phyloP scores from a whole-genome alignment of 148 eudicot genomes.

The Agrostemma githago region DNA sequence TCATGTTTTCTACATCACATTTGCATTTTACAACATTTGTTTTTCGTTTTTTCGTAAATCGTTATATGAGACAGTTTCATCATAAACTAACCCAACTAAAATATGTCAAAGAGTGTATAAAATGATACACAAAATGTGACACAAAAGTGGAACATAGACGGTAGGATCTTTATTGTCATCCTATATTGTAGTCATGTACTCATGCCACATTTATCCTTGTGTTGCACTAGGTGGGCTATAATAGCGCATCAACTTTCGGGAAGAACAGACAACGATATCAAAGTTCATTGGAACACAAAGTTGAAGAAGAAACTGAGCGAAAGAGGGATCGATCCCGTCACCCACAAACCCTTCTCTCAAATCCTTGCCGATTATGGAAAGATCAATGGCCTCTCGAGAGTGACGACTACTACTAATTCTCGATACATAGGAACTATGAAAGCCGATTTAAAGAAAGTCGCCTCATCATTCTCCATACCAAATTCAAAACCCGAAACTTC shows the following conservation, averaged over 20 bases:
- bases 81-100: too few relatives aligned
- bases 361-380: slow-evolving; percentile 78
- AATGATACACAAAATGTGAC: too few relatives aligned
- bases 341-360: slow-evolving; percentile 86
- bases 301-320: slow-evolving; percentile 59
- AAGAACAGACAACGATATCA: slow-evolving; percentile 72
- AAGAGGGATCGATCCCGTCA: slow-evolving; percentile 78
- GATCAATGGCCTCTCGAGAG: slow-evolving; percentile 54
- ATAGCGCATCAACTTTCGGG: slow-evolving; percentile 83
- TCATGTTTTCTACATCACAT: background rate
- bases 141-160: too few relatives aligned
- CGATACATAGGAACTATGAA: slow-evolving; percentile 26
- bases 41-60: background rate
- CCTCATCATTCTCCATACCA: slow-evolving; percentile 1
- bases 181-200: background rate
- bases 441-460: slow-evolving; percentile 30
- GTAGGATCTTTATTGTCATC: background rate
- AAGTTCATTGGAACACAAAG: slow-evolving; percentile 70
- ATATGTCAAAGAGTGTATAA: too few relatives aligned
- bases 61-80: too few relatives aligned
- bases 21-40: background rate
- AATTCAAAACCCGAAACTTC: slow-evolving; percentile 16
- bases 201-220: background rate
- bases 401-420: slow-evolving; percentile 12
- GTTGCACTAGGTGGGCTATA: slow-evolving; percentile 55